Percentiles rank a stretch among this genome's conserved stretches.
phyloP scores from a whole-genome alignment of 2,329 filamentous ascomycete genomes.

The Zarea fungicola region DNA sequence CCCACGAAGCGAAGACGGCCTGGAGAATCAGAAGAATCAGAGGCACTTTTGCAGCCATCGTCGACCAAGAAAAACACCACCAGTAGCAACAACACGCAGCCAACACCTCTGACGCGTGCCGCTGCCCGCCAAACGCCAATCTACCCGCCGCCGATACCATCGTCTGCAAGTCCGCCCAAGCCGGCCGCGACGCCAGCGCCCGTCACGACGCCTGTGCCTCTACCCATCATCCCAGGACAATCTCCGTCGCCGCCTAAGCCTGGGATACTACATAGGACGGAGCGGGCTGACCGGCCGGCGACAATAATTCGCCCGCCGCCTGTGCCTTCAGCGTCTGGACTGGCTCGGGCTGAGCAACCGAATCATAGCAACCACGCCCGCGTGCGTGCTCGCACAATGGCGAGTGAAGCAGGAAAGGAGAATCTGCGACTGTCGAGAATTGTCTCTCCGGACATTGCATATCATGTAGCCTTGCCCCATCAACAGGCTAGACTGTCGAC shows the following conservation, averaged over 20 bases:
- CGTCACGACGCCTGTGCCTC: conserved; percentile 14
- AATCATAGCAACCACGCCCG: conserved; percentile 12
- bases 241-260: conserved; percentile 11
- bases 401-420: conserved; percentile 20
- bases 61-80: background rate
- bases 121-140: conserved; percentile 27
- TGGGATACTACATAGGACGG: background rate
- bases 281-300: background rate
- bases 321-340: conserved; percentile 16
- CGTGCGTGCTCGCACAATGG: conserved; percentile 21
- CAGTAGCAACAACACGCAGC: conserved; percentile 3
- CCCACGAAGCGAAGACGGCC: conserved; percentile 34
- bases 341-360: conserved; percentile 1
- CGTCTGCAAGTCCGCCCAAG: conserved; percentile 20
- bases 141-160: conserved; percentile 28
- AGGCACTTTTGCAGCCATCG: background rate
- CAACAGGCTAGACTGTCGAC: conserved; percentile 20
- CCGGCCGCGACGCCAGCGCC: background rate
- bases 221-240: conserved; percentile 12
- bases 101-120: conserved; percentile 19
- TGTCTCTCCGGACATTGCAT: conserved; percentile 36
- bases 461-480: conserved; percentile 33
- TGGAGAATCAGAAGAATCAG: conserved; percentile 18
- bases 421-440: conserved; percentile 29
- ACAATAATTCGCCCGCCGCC: conserved; percentile 4